phyloP scores from a whole-genome alignment of 441 rosid genomes.

The Erodium trifolium region DNA sequence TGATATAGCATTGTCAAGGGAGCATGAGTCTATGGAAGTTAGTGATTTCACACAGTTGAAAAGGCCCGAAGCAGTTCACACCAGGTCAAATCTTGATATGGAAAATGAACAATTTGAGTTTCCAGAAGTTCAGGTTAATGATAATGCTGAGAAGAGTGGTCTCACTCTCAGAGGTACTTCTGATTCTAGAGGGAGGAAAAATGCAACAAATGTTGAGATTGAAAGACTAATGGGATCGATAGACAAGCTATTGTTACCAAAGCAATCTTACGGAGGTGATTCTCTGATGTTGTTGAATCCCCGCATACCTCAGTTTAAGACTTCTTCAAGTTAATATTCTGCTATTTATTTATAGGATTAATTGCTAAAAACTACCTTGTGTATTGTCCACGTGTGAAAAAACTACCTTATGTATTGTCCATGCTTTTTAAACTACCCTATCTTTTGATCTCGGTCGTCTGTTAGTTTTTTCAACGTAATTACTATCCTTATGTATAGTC shows the following conservation, averaged over 20 bases:
- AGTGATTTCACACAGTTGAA: neutral
- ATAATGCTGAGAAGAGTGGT: conserved; percentile 16
- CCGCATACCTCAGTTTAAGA: conserved; percentile 9
- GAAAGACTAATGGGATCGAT: conserved; percentile 22
- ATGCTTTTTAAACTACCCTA: too few species aligned
- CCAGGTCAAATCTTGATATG: conserved; percentile 19
- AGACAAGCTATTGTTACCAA: conserved; percentile 12
- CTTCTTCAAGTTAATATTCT: conserved; percentile 22
- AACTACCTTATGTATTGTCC: too few species aligned
- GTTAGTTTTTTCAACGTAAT: too few species aligned
- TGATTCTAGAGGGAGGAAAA: conserved; percentile 16
- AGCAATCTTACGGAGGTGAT: conserved; percentile 27
- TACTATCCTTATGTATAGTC: too few species aligned
- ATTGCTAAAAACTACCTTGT: too few species aligned
- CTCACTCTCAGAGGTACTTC: conserved; percentile 17
- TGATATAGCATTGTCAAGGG: conserved; percentile 56
- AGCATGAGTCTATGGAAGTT: conserved; percentile 27
- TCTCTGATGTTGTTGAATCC: conserved; percentile 20
- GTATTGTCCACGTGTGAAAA: too few species aligned
- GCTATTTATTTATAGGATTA: neutral
- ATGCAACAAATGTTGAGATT: conserved; percentile 10
- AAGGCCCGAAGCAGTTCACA: neutral
- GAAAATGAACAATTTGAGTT: conserved; percentile 20
- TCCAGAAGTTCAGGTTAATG: conserved; percentile 11
- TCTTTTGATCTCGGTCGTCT: too few species aligned